Base-by-base conservation (phyloP, 2,329 filamentous ascomycete genomes). In the Paecilomyces sp. region DNA sequence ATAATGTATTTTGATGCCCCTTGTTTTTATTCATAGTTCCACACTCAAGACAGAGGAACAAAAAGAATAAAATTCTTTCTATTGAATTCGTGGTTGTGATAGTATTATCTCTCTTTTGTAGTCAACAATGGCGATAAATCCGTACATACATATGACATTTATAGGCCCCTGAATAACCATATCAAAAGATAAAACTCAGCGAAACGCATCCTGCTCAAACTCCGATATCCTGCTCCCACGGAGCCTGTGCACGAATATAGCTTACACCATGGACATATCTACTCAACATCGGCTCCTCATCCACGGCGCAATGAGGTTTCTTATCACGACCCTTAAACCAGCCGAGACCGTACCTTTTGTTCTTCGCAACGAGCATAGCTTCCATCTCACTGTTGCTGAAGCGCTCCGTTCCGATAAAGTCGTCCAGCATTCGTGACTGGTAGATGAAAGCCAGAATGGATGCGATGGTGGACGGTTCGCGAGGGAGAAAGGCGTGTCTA, bases 401-500 rank as follows among this genome's bases (percentile, higher is more conserved):
- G 74, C 84, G 84, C 62, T 87, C 83, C 24, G 88, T 91, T 51
- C 84, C 85, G 13, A 90, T 86, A 72, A 92, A 92, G 67, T 85
- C 84, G 63, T 86, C 86, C 54, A 92, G 76, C 89, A 92, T 92
- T 74, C 89, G 89, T 71, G 84, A 88, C 75, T 91, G 88, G 73
- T 92, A 87, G 61, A 92, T 89, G 68, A 88, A 92, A 0, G 88
- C 88, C 58, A 93, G 79, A 57, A 92, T 84, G 52, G 84, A 87
- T 1, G 89, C 86, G 65, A 93, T 92, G 22, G 89, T 91, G 66
- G 87, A 90, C 3, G 89, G 89, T 76, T 92, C 88, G 3, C 90
- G 83, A 1, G 90, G 90, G 59, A 92, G 77, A 72, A 92, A 92
- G 2, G 89, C 84, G 58, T 86, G 84, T 0, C 86, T 81, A 13